Evolutionary conservation across 805 yeast species (phyloP).

Genomic region (Pichia manshurica): DNA sequence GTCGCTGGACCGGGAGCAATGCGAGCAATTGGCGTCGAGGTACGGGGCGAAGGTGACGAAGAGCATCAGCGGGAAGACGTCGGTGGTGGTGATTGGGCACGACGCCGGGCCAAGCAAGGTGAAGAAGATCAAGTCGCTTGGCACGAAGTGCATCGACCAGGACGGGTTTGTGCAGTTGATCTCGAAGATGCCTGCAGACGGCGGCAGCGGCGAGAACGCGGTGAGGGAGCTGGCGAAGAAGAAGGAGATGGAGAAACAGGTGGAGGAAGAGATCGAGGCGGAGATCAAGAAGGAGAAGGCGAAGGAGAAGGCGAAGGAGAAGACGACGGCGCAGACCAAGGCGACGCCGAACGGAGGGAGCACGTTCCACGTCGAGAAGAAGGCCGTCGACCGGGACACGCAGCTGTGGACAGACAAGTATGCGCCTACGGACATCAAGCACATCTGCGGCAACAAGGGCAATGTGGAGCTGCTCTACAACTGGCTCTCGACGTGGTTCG

Average conservation of each 20-base stretch:
- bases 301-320: conserved; percentile 17
- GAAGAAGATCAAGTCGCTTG: conserved; percentile 64
- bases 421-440: conserved; percentile 72
- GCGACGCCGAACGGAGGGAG: conserved; percentile 6
- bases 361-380: conserved; percentile 19
- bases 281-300: conserved; percentile 25
- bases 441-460: conserved; percentile 88
- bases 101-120: conserved; percentile 98
- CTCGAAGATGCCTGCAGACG: conserved; percentile 79
- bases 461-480: conserved; percentile 55
- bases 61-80: conserved; percentile 78
- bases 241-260: conserved; percentile 58
- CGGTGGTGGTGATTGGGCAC: conserved; percentile 83
- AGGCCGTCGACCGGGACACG: conserved; percentile 21
- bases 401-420: conserved; percentile 90
- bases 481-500: conserved; percentile 81
- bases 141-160: conserved; percentile 79
- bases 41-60: conserved; percentile 92
- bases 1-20: conserved; percentile 64
- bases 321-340: background rate
- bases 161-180: conserved; percentile 77
- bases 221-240: conserved; percentile 63
- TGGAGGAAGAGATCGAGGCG: conserved; percentile 40
- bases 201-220: conserved; percentile 82
- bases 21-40: conserved; percentile 69